phyloP scores from a whole-genome alignment of 108 stramenopile genomes.

The Fragilaria crotonensis region DNA sequence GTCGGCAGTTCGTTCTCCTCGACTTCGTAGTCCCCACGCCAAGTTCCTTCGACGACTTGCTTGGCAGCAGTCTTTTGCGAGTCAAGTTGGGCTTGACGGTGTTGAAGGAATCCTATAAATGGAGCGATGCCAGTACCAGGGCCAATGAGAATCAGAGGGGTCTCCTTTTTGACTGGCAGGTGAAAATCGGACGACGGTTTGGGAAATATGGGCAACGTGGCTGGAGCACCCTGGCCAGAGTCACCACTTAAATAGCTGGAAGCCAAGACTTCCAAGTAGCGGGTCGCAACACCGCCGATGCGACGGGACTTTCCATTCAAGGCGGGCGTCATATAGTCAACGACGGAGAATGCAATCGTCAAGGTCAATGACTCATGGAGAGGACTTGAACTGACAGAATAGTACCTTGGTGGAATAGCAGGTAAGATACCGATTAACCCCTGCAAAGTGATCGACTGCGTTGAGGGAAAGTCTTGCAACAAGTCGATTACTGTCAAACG shows the following conservation, averaged over 20 bases:
- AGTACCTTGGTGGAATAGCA: slow-evolving; percentile 81
- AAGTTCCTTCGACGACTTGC: slow-evolving; percentile 57
- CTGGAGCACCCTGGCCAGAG: slow-evolving; percentile 1
- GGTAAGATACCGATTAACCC: slow-evolving; percentile 65
- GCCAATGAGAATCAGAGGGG: slow-evolving; percentile 90
- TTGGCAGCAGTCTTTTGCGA: slow-evolving; percentile 32
- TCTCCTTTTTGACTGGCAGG: slow-evolving; percentile 54
- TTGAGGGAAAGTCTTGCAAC: slow-evolving; percentile 83
- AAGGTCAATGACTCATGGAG: slow-evolving; percentile 36
- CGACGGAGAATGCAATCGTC: slow-evolving; percentile 86
- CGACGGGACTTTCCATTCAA: slow-evolving; percentile 35
- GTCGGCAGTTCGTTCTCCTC: slow-evolving; percentile 63
- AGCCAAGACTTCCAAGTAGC: slow-evolving; percentile 62
- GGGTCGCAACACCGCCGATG: slow-evolving; percentile 69
- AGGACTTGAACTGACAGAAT: slow-evolving; percentile 89
- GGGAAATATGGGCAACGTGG: slow-evolving; percentile 70
- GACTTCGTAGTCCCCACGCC: slow-evolving; percentile 79
- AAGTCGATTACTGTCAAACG: slow-evolving; percentile 68
- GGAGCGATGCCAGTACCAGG: slow-evolving; percentile 99
- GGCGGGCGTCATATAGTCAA: slow-evolving; percentile 73
- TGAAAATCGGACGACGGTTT: slow-evolving; percentile 82
- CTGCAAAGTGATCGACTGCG: slow-evolving; percentile 58
- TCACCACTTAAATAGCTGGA: slow-evolving; percentile 41
- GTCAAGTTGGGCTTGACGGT: slow-evolving; percentile 50
- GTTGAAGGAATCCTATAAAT: slow-evolving; percentile 90